Evolutionary conservation across 2,329 filamentous ascomycete species (phyloP), one percentile per base, ranked within the genome.

Genomic region (Chaetomiaceae sp.): DNA sequence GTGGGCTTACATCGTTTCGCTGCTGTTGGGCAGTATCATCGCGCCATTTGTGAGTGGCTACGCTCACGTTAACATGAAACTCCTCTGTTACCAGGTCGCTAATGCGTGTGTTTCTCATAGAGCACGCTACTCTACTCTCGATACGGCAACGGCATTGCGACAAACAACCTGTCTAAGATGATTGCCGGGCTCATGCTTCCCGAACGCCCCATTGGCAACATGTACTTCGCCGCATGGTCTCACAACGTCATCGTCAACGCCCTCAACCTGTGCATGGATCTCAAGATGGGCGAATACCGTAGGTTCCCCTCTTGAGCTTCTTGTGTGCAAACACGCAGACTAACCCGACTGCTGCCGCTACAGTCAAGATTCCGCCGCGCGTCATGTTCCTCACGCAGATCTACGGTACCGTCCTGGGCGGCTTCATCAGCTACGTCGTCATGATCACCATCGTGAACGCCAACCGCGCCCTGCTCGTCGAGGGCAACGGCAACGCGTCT

Each of bases 241-340:
- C 76, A 80, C 60, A 76, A 72, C 30, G 72, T 79, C 39, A 78
- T 80, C 39, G 11, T 46, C 2, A 75, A 75, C 40, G 62, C 68
- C 0, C 70, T 79, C 36, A 72, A 64, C 44, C 62, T 80, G 6
- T 73, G 66, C 30, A 72, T 68, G 38, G 74, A 78, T 50, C 58
- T 80, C 19, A 80, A 80, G 62, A 69, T 79, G 67, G 77, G 76
- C 17, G 73, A 79, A 63, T 80, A 80, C 41, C 68, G 73, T 74
- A 62, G 42, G 70, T 64, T 2, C 10, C 26, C 2, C 10, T 26
- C 3, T n/a, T 30, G 6, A 30, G 9, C 18, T 8, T 12, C 15
- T 32, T 20, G n/a, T n/a, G n/a, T 12, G 14, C 26, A 19, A 18
- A 20, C 22, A 15, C 14, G n/a, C 24, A 12, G 33, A 6, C 34